Evolutionary conservation across 495 filamentous ascomycete species (phyloP), one percentile per base, ranked within the genome.

Genomic region (Xylaria cubensis): DNA sequence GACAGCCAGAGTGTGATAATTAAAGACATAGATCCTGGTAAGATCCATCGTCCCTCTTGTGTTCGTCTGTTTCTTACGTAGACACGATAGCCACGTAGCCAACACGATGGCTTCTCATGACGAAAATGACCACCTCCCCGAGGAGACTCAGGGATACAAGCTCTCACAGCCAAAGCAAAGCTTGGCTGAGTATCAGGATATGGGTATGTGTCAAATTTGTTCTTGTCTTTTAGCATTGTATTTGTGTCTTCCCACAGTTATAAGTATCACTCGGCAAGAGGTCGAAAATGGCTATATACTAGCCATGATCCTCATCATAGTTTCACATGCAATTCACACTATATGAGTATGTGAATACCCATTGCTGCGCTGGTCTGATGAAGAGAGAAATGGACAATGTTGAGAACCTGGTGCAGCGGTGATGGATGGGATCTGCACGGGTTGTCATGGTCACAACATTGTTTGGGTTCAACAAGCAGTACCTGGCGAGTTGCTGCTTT

Each of bases 91-190:
- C 56, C 34, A 41, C 24, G 21, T 21, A 39, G n/a, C 63, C 55
- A 15, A 44, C 72, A 76, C 75, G 79, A 97, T 97, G 94, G 83
- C 92, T 67, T 88, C 89, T 74, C 84, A 89, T 67, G 82, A 89
- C 76, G 92, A 97, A 0, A 93, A 97, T 63, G 96, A 99, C 75
- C 90, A 97, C 72, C 81, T 90, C 75, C 93, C 95, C 78, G 90
- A 94, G 84, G 87, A 89, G 80, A 97, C 94, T 71, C 90, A 94
- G 85, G 95, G 96, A 76, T 99, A 97, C 91, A 97, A 96, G 88
- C 91, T 98, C 74, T 94, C 94, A 74, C 94, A 97, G 88, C 85
- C 85, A 71, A 97, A 97, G 90, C 97, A 98, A 88, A 95, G 93
- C 72, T 87, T 99, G 74, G 91, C 94, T 69, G 94, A 97, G 82